These are phyloP conservation scores for Aspergillus nidulans DNA, from an alignment of 495 filamentous ascomycete genomes.

Conservation along the genomic window DNA sequence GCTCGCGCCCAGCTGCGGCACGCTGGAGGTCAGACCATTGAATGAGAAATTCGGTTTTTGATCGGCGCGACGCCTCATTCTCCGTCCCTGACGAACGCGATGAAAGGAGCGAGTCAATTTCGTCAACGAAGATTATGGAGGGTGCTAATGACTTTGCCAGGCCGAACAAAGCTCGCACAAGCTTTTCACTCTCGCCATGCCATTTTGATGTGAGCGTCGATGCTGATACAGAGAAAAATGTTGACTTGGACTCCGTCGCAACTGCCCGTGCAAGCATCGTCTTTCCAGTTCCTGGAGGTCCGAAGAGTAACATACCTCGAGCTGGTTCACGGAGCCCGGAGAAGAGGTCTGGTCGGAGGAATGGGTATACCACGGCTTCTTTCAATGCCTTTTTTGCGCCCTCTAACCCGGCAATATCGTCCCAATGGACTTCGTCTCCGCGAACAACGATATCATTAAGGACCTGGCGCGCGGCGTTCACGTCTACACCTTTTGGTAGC, in stretches of 20 bases:
- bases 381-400: slow-evolving; percentile 88
- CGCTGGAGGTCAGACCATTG: slow-evolving; percentile 94
- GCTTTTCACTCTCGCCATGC: slow-evolving; percentile 93
- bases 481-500: slow-evolving; percentile 76
- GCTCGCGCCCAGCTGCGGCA: slow-evolving; percentile 83
- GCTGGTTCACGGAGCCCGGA: slow-evolving; percentile 92
- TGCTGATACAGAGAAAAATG: slow-evolving; percentile 95
- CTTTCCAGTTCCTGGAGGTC: slow-evolving; percentile 94
- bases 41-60: slow-evolving; percentile 97
- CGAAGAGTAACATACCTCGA: slow-evolving; percentile 92
- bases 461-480: slow-evolving; percentile 79
- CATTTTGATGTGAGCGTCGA: slow-evolving; percentile 94
- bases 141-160: slow-evolving; percentile 88
- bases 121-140: slow-evolving; percentile 97
- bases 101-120: slow-evolving; percentile 93
- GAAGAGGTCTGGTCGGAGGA: slow-evolving; percentile 92
- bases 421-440: slow-evolving; percentile 94
- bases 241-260: slow-evolving; percentile 89
- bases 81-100: slow-evolving; percentile 78
- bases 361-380: slow-evolving; percentile 96
- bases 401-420: slow-evolving; percentile 87
- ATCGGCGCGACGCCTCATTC: slow-evolving; percentile 86
- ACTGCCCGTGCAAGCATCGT: slow-evolving; percentile 97
- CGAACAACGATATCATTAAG: slow-evolving; percentile 94
- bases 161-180: slow-evolving; percentile 87